Conservation (phyloP, 768 basidiomycete species). For the Mycena kentingensis region DNA sequence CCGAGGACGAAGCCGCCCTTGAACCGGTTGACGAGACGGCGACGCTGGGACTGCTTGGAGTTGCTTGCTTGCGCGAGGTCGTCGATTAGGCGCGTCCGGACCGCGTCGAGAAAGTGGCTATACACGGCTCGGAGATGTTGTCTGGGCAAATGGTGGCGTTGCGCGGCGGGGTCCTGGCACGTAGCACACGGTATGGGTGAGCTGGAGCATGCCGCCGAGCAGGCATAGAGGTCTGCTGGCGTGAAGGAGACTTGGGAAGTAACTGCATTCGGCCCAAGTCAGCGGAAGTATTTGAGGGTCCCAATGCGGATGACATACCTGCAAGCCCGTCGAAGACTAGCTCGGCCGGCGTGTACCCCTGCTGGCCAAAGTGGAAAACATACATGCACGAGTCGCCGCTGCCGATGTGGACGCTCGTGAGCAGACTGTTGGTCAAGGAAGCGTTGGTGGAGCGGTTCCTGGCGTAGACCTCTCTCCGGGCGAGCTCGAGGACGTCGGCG, state of each 20-base stretch:
- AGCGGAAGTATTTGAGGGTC: conserved; percentile 21
- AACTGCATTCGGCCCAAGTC: conserved; percentile 33
- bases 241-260: conserved; percentile 46
- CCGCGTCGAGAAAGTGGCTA: conserved; percentile 62
- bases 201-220: conserved; percentile 48
- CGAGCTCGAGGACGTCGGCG: conserved; percentile 54
- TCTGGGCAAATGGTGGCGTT: conserved; percentile 39
- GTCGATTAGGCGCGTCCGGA: conserved; percentile 56
- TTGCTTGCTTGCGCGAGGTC: conserved; percentile 52
- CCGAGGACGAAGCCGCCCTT: conserved; percentile 67
- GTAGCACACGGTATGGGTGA: conserved; percentile 40
- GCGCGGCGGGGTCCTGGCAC: conserved; percentile 32
- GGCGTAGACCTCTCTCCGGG: conserved; percentile 50
- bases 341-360: conserved; percentile 32
- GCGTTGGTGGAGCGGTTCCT: conserved; percentile 35
- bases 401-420: conserved; percentile 53
- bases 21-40: conserved; percentile 48
- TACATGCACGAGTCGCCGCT: conserved; percentile 50
- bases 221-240: conserved; percentile 54
- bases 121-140: conserved; percentile 43
- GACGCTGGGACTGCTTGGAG: conserved; percentile 24
- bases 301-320: conserved; percentile 42
- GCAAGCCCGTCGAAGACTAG: conserved; percentile 52
- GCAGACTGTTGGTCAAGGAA: conserved; percentile 47
- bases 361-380: conserved; percentile 52